A percentile compares a stretch with the other conserved stretches of the same genome.
Evolutionary conservation across 495 filamentous ascomycete species (phyloP).

Genomic region (Aspergillus diversus): DNA sequence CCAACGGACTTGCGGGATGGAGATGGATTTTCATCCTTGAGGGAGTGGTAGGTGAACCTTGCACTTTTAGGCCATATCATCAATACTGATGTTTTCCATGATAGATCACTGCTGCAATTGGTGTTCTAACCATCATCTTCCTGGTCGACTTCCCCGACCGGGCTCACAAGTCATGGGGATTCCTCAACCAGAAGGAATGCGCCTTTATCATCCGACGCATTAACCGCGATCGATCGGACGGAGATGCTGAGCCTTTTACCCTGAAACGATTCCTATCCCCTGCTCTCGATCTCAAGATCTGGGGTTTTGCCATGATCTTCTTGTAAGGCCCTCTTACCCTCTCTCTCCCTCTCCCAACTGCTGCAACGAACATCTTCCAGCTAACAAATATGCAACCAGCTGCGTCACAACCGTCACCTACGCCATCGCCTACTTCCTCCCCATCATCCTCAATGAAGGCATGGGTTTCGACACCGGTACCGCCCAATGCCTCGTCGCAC

Average conservation of each 20-base stretch:
- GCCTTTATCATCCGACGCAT: constrained; percentile 62
- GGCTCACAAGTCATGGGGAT: constrained; percentile 54
- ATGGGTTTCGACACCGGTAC: constrained; percentile 61
- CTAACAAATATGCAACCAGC: constrained; percentile 21
- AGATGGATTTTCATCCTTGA: constrained; percentile 69
- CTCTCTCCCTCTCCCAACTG: background rate
- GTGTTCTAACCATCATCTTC: constrained; percentile 50
- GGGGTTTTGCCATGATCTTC: constrained; percentile 63
- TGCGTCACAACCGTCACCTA: constrained; percentile 63
- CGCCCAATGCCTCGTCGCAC: constrained; percentile 65
- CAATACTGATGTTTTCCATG: background rate
- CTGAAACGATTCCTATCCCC: constrained; percentile 52
- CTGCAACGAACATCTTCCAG: background rate
- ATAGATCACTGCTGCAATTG: constrained; percentile 47
- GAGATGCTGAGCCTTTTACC: constrained; percentile 51
- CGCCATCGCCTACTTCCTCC: constrained; percentile 69
- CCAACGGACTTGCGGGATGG: constrained; percentile 58
- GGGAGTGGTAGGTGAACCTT: constrained; percentile 42
- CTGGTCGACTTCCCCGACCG: constrained; percentile 65
- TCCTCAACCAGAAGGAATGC: constrained; percentile 52
- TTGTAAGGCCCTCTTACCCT: constrained; percentile 34
- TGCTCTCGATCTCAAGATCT: constrained; percentile 60
- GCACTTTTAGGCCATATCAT: background rate
- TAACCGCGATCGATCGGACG: constrained; percentile 61
- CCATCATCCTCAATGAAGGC: constrained; percentile 60